Evolutionary conservation across 2,329 filamentous ascomycete genomes (phyloP).

Genomic region (Mycosphaerelloides madeirae): DNA sequence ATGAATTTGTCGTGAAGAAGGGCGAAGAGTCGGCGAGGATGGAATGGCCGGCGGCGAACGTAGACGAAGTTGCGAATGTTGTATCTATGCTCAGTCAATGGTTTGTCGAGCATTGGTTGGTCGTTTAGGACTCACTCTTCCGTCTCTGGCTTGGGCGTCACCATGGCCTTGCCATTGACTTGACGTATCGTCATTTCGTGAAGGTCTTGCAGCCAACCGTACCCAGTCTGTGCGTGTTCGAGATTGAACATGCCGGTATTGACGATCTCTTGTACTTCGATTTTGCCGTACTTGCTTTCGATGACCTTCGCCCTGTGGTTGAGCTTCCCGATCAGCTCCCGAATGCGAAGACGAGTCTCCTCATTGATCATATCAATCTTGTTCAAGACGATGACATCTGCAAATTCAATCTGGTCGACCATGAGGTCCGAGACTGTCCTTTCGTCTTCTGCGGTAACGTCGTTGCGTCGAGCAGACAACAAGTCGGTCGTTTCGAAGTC

Average conservation of each 20-base stretch:
- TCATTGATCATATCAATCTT: conserved; percentile 59
- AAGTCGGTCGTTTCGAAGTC: conserved; percentile 69
- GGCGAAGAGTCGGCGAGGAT: conserved; percentile 38
- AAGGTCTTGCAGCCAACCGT: conserved; percentile 66
- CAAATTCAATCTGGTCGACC: conserved; percentile 74
- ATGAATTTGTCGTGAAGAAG: conserved; percentile 43
- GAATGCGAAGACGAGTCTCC: conserved; percentile 30
- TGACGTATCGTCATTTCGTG: conserved; percentile 63
- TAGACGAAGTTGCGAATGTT: conserved; percentile 70
- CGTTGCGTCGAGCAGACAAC: conserved; percentile 57
- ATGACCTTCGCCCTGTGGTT: conserved; percentile 64
- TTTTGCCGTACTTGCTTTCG: conserved; percentile 54
- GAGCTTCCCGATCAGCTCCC: conserved; percentile 44
- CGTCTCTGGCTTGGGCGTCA: conserved; percentile 66
- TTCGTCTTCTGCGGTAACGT: conserved; percentile 63
- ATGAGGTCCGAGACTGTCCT: conserved; percentile 70
- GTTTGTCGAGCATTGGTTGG: not conserved
- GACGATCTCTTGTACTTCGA: conserved; percentile 60
- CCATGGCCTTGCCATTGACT: conserved; percentile 49
- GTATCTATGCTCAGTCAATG: conserved; percentile 38
- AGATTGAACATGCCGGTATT: conserved; percentile 63
- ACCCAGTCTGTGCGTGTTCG: conserved; percentile 58
- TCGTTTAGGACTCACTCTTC: conserved; percentile 50
- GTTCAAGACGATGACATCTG: conserved; percentile 67
- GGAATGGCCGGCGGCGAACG: conserved; percentile 46